Evolutionary conservation across 805 yeast species (phyloP).

Genomic region (Zygosaccharomyces lentus): DNA sequence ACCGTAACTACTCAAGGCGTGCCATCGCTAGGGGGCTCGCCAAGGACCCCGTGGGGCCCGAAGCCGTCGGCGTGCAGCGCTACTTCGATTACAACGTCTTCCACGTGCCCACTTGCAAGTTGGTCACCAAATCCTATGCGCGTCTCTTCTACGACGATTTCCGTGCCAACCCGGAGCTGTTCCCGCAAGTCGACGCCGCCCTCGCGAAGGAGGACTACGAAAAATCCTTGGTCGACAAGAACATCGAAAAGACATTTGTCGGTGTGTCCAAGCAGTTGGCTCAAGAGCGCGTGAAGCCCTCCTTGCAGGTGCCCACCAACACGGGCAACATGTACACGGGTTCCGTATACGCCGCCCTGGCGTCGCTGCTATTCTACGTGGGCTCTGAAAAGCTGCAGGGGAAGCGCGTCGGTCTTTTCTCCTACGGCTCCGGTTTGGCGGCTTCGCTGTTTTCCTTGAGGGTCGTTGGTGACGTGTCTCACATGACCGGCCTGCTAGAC

Average conservation of each 20-base stretch:
- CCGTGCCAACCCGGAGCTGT: constrained; percentile 60
- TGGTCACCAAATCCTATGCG: constrained; percentile 88
- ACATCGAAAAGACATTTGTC: constrained; percentile 80
- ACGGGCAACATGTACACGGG: constrained; percentile 99
- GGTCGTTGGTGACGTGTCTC: constrained; percentile 75
- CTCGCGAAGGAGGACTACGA: constrained; percentile 63
- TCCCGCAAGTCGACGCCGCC: constrained; percentile 53
- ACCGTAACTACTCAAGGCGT: constrained; percentile 75
- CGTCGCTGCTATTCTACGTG: constrained; percentile 73
- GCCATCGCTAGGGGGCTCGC: constrained; percentile 50
- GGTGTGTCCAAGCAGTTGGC: constrained; percentile 65
- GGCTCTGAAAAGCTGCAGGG: constrained; percentile 70
- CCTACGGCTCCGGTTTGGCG: constrained; percentile 98
- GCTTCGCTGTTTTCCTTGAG: constrained; percentile 77
- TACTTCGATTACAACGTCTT: constrained; percentile 89
- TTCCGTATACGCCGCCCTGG: constrained; percentile 80
- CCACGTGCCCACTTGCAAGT: constrained; percentile 98
- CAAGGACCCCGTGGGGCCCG: constrained; percentile 42
- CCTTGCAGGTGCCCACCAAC: constrained; percentile 85
- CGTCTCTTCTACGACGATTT: constrained; percentile 88
- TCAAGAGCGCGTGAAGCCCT: constrained; percentile 68
- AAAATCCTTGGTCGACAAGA: constrained; percentile 71
- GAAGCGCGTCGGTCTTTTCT: constrained; percentile 87
- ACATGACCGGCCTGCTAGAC: constrained; percentile 60
- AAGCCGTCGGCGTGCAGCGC: constrained; percentile 62